phyloP scores from a whole-genome alignment of 352 stramenopile genomes.

The Pythium biforme region DNA sequence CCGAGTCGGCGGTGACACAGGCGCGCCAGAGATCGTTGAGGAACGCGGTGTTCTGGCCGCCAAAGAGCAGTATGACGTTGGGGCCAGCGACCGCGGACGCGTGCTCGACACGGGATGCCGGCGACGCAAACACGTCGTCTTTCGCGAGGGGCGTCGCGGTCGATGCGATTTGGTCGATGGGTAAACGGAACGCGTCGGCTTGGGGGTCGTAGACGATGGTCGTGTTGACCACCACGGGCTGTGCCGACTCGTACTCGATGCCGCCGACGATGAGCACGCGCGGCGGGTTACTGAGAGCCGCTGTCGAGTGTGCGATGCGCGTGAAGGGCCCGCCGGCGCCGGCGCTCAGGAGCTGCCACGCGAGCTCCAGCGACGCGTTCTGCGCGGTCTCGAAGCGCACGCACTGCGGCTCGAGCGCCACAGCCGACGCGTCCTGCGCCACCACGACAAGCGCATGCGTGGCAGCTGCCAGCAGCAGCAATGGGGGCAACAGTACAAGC shows the following conservation, averaged over 20 bases:
- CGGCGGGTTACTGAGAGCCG: constrained; percentile 28
- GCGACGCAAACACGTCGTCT: constrained; percentile 58
- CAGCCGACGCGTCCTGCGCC: background rate
- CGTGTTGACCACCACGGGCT: constrained; percentile 54
- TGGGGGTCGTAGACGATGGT: constrained; percentile 52
- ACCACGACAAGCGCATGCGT: background rate
- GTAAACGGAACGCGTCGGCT: constrained; percentile 40
- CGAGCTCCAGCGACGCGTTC: constrained; percentile 38
- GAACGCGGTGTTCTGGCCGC: constrained; percentile 54
- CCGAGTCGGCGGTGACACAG: constrained; percentile 41
- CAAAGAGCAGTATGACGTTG: constrained; percentile 47
- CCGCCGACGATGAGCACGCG: constrained; percentile 57
- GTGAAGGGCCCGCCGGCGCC: constrained; percentile 43
- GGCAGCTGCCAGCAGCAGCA: background rate
- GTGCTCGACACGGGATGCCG: constrained; percentile 57
- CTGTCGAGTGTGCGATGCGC: constrained; percentile 46
- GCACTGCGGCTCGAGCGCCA: constrained; percentile 31
- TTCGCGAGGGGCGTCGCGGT: constrained; percentile 19
- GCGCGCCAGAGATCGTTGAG: constrained; percentile 63
- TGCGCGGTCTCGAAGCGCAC: constrained; percentile 32
- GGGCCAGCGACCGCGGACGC: constrained; percentile 32
- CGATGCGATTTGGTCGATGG: constrained; percentile 53
- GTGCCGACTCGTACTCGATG: constrained; percentile 68
- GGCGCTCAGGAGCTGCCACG: constrained; percentile 30
- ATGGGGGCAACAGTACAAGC: background rate